These are phyloP conservation scores for Clonostachys solani DNA, from an alignment of 2,329 filamentous ascomycete species.

Conservation along the genomic window DNA sequence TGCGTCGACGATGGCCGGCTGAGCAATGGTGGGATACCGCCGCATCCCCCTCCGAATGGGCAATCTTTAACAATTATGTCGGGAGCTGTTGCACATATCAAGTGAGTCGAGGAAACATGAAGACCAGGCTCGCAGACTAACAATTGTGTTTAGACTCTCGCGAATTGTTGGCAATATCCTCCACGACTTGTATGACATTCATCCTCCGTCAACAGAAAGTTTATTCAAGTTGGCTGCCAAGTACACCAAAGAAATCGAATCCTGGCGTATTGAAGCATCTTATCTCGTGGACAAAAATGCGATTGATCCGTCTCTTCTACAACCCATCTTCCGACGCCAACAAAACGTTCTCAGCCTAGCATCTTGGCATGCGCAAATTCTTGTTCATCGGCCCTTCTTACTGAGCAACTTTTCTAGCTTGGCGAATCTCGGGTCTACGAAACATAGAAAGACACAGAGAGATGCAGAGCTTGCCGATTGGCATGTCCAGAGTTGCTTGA, in stretches of 20 bases:
- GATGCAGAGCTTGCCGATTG: conserved; percentile 9
- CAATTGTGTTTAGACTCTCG: conserved; percentile 12
- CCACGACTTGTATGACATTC: conserved; percentile 25
- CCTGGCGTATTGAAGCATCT: conserved; percentile 24
- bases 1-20: conserved; percentile 48
- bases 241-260: conserved; percentile 19
- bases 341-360: conserved; percentile 32
- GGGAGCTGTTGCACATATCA: conserved; percentile 24
- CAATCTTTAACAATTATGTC: conserved; percentile 17
- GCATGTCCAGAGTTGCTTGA: conserved; percentile 20
- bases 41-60: neutral
- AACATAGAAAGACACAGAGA: conserved; percentile 9
- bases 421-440: conserved; percentile 4
- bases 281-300: conserved; percentile 31
- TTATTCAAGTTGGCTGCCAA: conserved; percentile 19
- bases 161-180: conserved; percentile 25
- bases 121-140: neutral
- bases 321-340: conserved; percentile 34
- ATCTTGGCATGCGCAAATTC: conserved; percentile 34
- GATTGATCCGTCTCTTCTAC: conserved; percentile 21
- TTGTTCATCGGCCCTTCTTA: conserved; percentile 30
- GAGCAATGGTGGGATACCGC: conserved; percentile 9
- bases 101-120: conserved; percentile 9
- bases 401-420: conserved; percentile 23
- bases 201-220: conserved; percentile 15